Percentiles rank a stretch among this genome's conserved stretches.
Evolutionary conservation across 169 alveolate genomes (phyloP).

Genomic region (Cryptosporidium meleagridis): DNA sequence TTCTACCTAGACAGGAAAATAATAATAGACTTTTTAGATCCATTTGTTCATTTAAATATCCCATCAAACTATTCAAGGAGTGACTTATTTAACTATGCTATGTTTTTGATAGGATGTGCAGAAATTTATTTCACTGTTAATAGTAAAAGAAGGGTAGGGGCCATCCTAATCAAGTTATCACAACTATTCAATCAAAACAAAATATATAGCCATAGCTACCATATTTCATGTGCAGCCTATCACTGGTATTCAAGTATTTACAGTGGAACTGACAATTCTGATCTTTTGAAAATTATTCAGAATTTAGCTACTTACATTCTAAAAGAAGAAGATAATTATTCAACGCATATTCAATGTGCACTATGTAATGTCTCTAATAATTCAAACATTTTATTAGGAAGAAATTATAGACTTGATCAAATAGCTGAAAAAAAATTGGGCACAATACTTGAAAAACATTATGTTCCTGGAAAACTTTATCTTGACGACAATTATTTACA

Average conservation of each 20-base stretch:
- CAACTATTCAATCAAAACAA: slow-evolving; percentile 15
- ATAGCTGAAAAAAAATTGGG: not conserved
- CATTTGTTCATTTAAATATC: not conserved
- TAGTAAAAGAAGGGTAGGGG: slow-evolving; percentile 59
- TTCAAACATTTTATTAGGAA: slow-evolving; percentile 5
- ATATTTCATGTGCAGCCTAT: slow-evolving; percentile 43
- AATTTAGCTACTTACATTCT: not conserved
- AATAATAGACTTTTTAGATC: slow-evolving; percentile 59
- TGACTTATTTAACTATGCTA: slow-evolving; percentile 25
- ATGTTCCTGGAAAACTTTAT: slow-evolving; percentile 25
- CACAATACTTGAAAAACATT: not conserved
- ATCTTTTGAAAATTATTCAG: not conserved
- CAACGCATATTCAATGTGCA: slow-evolving; percentile 10
- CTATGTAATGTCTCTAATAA: slow-evolving; percentile 9
- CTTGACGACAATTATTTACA: slow-evolving; percentile 32
- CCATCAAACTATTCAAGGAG: not conserved
- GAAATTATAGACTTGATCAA: not conserved
- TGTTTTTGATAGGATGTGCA: slow-evolving; percentile 49
- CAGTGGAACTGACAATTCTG: not conserved
- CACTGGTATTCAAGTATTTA: slow-evolving; percentile 39
- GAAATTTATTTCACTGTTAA: not conserved
- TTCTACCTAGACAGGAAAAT: slow-evolving; percentile 33
- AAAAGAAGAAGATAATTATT: not conserved
- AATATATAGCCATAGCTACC: slow-evolving; percentile 13
- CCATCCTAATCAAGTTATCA: slow-evolving; percentile 12